Evolutionary conservation across 2,329 filamentous ascomycete genomes (phyloP), one percentile per base, ranked within the genome.

Genomic region (Fusarium penzigii): DNA sequence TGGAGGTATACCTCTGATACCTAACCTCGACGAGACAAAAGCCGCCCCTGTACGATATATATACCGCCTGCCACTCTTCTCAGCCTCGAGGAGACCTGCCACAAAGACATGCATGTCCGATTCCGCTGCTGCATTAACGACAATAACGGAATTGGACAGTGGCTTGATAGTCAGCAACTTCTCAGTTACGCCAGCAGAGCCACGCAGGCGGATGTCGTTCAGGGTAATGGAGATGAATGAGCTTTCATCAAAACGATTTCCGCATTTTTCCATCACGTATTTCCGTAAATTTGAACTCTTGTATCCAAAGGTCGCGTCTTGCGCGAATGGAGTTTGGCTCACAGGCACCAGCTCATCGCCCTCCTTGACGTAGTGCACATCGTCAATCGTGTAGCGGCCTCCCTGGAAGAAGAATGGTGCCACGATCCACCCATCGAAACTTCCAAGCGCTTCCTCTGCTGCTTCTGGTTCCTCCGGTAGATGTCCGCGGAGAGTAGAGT

Each of bases 381-480:
- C 77, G 20, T 77, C 62, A 29, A 84, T 80, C 0, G 81, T 84
- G 47, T 78, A 79, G 3, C 82, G 67, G 0, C 81, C 81, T 10
- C 82, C 82, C 61, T 85, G 80, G 34, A 78, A 69, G 66, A 85
- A 85, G 64, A 84, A 84, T 0, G 82, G 82, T 0, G 79, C 78
- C 1, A 85, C 69, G 3, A 84, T 69, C 73, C 79, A 80, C 0
- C 75, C 78, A 60, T 82, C 78, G 3, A 73, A 72, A 5, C 69
- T 63, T 1, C 80, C 80, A 5, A 83, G 69, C 3, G 78, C 75
- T 2, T 71, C 67, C 54, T 80, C 75, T 1, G 75, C 77, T 1
- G 76, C 78, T 48, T 83, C 78, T 1, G 76, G 71, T 64, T 84
- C 81, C 1, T 79, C 66, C 0, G 80, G 81, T 45, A 83, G 82